A percentile compares a stretch with the other conserved stretches of the same genome.
Evolutionary conservation across 2,329 filamentous ascomycete genomes (phyloP).

Genomic region (Domatiomyces globalis): DNA sequence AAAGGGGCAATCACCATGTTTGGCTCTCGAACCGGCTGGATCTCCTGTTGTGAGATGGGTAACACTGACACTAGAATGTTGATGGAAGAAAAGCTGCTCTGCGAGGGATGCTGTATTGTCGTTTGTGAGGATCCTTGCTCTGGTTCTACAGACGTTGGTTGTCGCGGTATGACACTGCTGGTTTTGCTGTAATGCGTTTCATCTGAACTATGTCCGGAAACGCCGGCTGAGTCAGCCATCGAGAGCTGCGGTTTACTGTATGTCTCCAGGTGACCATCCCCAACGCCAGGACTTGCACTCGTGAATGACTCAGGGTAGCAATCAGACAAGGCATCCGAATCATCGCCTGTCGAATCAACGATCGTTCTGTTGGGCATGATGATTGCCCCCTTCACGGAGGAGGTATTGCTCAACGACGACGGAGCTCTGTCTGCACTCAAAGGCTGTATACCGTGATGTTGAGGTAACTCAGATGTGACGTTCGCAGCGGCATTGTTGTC

Average conservation of each 20-base stretch:
- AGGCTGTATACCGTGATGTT: neutral
- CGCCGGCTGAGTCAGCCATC: neutral
- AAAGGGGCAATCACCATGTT: neutral
- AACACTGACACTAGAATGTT: conserved; percentile 11
- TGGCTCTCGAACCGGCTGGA: neutral
- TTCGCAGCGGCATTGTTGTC: neutral
- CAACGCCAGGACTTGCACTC: conserved; percentile 9
- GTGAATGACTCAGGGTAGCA: conserved; percentile 3
- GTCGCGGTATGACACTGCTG: neutral
- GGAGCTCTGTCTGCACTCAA: neutral
- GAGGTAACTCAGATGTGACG: neutral
- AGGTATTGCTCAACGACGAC: conserved; percentile 8
- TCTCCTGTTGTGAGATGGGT: conserved; percentile 3
- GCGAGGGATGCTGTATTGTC: neutral
- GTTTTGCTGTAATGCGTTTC: neutral
- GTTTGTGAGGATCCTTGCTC: neutral
- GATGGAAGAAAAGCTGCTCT: conserved; percentile 13
- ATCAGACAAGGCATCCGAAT: conserved; percentile 11
- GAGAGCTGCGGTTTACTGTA: conserved; percentile 2
- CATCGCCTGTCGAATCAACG: conserved; percentile 15
- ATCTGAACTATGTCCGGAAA: neutral
- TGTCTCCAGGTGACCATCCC: conserved; percentile 8
- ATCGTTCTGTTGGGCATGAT: conserved; percentile 12
- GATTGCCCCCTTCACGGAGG: conserved; percentile 10
- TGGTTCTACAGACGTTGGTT: neutral